A percentile compares a stretch with the other conserved stretches of the same genome.
phyloP scores from a whole-genome alignment of 345 rosid genomes.

The Geranium brycei region DNA sequence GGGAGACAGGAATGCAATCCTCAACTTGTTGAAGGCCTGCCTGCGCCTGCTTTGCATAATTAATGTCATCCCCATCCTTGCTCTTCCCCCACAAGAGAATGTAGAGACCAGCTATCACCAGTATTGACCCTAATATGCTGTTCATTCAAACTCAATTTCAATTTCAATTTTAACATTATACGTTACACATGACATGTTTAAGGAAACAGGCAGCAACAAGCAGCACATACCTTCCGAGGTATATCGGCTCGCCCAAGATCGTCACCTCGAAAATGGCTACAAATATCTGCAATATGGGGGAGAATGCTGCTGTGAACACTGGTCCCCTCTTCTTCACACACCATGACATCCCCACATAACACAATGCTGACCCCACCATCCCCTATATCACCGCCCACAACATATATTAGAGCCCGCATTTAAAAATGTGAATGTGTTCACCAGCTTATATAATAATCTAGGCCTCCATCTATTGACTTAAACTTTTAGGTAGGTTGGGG shows the following conservation, averaged over 20 bases:
- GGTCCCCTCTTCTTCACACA: slow-evolving; percentile 56
- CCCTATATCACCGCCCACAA: slow-evolving; percentile 24
- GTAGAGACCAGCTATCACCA: slow-evolving; percentile 54
- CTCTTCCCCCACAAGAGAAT: slow-evolving; percentile 74
- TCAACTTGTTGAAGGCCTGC: too few species aligned
- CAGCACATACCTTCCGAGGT: slow-evolving; percentile 43
- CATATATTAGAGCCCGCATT: neutral
- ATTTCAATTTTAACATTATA: neutral
- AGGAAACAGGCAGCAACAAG: neutral
- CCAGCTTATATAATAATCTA: too few species aligned
- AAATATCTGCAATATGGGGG: slow-evolving; percentile 47
- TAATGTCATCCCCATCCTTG: slow-evolving; percentile 24
- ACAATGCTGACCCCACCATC: slow-evolving; percentile 44
- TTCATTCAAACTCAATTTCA: neutral
- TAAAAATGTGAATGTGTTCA: too few species aligned
- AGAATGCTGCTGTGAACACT: slow-evolving; percentile 49
- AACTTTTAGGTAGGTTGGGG: too few species aligned
- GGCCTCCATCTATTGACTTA: too few species aligned
- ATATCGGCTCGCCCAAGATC: slow-evolving; percentile 36
- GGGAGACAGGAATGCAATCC: too few species aligned
- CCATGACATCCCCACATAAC: slow-evolving; percentile 57
- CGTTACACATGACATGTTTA: neutral
- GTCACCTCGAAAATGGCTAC: slow-evolving; percentile 45
- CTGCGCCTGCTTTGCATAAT: too few species aligned
- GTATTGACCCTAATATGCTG: slow-evolving; percentile 60